A percentile compares a stretch with the other conserved stretches of the same genome.
Evolutionary conservation across 441 rosid genomes (phyloP).

Genomic region (Jatropha multifida): DNA sequence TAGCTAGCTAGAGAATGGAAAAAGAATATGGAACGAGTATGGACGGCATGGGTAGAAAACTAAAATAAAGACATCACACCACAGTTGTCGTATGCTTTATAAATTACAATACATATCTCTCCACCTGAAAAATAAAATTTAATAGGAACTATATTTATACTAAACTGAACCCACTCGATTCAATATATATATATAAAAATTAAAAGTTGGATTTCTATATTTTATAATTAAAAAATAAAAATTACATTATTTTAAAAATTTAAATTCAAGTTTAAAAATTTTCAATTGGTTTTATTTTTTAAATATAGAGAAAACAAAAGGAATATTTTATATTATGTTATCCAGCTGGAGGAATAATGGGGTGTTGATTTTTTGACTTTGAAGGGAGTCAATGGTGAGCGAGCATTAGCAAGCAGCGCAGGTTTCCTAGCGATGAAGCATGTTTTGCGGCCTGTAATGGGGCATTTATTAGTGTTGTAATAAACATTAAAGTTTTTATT

Average conservation of each 20-base stretch:
- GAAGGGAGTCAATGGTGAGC: conserved; percentile 18
- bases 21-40: background rate
- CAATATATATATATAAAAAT: no score
- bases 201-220: no score
- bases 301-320: background rate
- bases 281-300: background rate
- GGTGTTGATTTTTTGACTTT: background rate
- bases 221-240: no score
- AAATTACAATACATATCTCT: no score
- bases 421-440: conserved; percentile 28
- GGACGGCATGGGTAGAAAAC: no score
- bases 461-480: background rate
- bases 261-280: no score
- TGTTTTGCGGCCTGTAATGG: conserved; percentile 21
- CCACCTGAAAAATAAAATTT: no score
- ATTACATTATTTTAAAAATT: no score
- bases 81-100: background rate
- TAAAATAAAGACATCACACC: background rate
- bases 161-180: no score
- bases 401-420: background rate
- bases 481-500: no score
- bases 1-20: background rate
- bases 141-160: no score
- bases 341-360: background rate
- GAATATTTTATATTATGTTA: background rate